These are phyloP conservation scores for Actinomucor elegans DNA, from an alignment of 371 early-diverging fungal species.

Conservation along the genomic window DNA sequence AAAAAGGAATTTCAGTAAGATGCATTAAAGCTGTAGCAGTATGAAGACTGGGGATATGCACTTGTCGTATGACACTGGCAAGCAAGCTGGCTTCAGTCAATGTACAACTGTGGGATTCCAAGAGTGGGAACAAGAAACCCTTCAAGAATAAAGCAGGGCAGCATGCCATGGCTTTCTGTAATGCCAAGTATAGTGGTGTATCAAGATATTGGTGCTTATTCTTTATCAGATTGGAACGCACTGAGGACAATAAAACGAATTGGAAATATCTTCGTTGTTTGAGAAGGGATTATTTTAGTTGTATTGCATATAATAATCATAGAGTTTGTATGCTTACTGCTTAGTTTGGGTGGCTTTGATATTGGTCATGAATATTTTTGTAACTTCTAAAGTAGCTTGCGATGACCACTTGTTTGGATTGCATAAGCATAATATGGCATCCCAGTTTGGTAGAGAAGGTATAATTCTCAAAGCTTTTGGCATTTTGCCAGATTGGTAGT, in stretches of 20 bases:
- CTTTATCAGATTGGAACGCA: background rate
- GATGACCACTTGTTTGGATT: conserved; percentile 92
- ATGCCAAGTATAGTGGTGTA: conserved; percentile 88
- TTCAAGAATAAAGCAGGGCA: conserved; percentile 96
- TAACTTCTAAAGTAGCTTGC: conserved; percentile 91
- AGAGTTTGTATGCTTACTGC: conserved; percentile 21
- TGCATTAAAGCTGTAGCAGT: conserved; percentile 90
- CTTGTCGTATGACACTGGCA: conserved; percentile 81
- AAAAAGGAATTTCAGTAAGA: conserved; percentile 87
- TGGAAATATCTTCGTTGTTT: background rate
- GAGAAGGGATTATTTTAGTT: background rate
- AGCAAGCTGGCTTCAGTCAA: conserved; percentile 92
- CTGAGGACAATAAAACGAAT: background rate
- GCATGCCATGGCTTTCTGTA: conserved; percentile 89
- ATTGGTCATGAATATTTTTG: conserved; percentile 89
- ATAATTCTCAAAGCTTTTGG: conserved; percentile 98
- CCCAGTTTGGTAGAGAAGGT: conserved; percentile 89
- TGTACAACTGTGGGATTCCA: conserved; percentile 88
- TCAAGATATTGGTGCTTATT: conserved; percentile 74
- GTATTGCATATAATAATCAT: background rate
- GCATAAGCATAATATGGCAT: conserved; percentile 88
- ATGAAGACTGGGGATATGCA: conserved; percentile 63
- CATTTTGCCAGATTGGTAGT: conserved; percentile 85
- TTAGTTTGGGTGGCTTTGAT: conserved; percentile 88
- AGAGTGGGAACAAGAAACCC: conserved; percentile 92